Base-by-base conservation (phyloP, 2,329 filamentous ascomycete genomes). In the Raffaelea deltoideospora region DNA sequence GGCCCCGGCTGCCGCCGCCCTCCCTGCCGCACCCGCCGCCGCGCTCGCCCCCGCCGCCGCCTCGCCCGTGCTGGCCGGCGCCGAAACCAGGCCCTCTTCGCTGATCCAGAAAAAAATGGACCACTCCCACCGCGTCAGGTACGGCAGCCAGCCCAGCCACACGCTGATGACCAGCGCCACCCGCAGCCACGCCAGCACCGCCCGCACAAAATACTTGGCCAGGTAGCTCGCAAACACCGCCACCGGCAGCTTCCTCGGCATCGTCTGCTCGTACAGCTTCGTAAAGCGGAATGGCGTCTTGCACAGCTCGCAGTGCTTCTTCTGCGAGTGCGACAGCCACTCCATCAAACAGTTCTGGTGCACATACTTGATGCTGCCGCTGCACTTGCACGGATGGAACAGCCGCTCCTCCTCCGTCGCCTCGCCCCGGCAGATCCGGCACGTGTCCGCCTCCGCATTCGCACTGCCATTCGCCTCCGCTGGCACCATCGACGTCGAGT, bases 251-350 rank as follows among this genome's bases (percentile, higher is more conserved):
- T 72, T 75, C 43, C 74, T 72, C 2, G 90, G 92, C 90, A 98
- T 98, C 52, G 87, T 73, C 4, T 86, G 85, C 43, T 87, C 78
- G 62, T 98, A 98, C 28, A 98, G 72, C 59, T 98, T 98, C 37
- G 90, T 98, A 64, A 98, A 98, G 42, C 86, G 82, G 53, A 96
- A 98, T 0, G 87, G 79, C 3, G 90, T 98, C 64, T 98, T 98
- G 75, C 90, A 98, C 26, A 98, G 76, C 63, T 98, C 90, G 67
- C 92, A 98, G 64, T 98, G 83, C 58, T 96, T 96, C 72, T 98
- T 98, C 56, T 98, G 87, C 2, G 90, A 96, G 58, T 98, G 92
- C 34, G 86, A 88, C 18, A 98, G 68, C 90, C 90, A 98, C 59
- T 96, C 87, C 80, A 98, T 94, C 58, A 98, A 63, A 56, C 90